These are phyloP conservation scores for Chlorophyllum brunneum DNA, from an alignment of 768 basidiomycete species.

Conservation along the genomic window DNA sequence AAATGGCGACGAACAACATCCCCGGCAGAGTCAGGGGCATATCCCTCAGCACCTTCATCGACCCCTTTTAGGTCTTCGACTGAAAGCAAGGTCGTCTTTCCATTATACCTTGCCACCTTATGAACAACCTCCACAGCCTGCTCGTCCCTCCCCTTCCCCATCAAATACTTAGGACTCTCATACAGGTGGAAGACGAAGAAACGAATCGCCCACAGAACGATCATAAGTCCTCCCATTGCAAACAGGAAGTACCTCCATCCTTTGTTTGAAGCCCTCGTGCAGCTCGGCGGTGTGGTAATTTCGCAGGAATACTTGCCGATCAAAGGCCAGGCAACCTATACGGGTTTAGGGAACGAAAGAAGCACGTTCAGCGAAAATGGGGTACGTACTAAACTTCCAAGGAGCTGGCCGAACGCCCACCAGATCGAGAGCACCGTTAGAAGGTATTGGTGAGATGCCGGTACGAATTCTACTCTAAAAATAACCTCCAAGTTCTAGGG, in stretches of 20 bases:
- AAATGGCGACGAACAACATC: slow-evolving; percentile 30
- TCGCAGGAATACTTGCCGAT: slow-evolving; percentile 65
- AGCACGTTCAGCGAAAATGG: background rate
- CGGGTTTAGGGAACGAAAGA: background rate
- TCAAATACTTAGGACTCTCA: slow-evolving; percentile 74
- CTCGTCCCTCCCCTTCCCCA: slow-evolving; percentile 65
- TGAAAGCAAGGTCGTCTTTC: slow-evolving; percentile 41
- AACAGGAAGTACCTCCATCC: slow-evolving; percentile 80
- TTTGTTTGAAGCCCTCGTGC: slow-evolving; percentile 49
- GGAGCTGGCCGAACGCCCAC: slow-evolving; percentile 76
- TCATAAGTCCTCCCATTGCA: slow-evolving; percentile 68
- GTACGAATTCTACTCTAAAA: slow-evolving; percentile 52
- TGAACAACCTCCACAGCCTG: slow-evolving; percentile 61
- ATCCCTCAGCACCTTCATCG: slow-evolving; percentile 12
- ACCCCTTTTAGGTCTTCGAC: slow-evolving; percentile 41
- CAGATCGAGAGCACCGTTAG: slow-evolving; percentile 72
- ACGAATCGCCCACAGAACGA: slow-evolving; percentile 47
- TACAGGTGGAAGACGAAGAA: slow-evolving; percentile 61
- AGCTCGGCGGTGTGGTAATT: slow-evolving; percentile 23
- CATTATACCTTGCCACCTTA: slow-evolving; percentile 58
- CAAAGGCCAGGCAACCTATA: slow-evolving; percentile 72
- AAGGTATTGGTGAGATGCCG: slow-evolving; percentile 70
- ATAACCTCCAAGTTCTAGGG: background rate
- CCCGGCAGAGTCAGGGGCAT: background rate
- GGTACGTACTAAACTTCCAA: slow-evolving; percentile 41